Conservation (phyloP, 2,329 filamentous ascomycete genomes). For the Pseudogymnoascus destructans region DNA sequence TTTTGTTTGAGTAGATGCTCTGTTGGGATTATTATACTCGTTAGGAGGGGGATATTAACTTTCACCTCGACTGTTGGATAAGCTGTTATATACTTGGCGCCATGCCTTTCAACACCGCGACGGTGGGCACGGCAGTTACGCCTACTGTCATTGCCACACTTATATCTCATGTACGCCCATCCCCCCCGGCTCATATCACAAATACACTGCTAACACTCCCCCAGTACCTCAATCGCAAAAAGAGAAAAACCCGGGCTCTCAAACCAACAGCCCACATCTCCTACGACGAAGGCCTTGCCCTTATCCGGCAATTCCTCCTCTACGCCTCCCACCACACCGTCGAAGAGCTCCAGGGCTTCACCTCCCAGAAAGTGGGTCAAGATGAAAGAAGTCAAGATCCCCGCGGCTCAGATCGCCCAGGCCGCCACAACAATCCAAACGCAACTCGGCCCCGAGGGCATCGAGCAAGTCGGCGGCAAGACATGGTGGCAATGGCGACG, state of each 20-base stretch:
- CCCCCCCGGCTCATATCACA: neutral
- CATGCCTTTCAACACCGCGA: slow-evolving; percentile 57
- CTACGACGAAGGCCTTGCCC: slow-evolving; percentile 81
- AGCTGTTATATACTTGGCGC: neutral
- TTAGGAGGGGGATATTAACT: neutral
- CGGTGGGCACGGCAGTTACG: slow-evolving; percentile 70
- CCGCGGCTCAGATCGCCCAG: slow-evolving; percentile 46
- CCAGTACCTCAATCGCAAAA: slow-evolving; percentile 71
- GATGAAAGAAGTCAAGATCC: slow-evolving; percentile 54
- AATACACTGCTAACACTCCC: slow-evolving; percentile 8
- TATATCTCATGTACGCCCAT: slow-evolving; percentile 60
- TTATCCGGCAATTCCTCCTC: slow-evolving; percentile 74
- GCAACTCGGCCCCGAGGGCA: slow-evolving; percentile 66
- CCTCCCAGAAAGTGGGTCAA: slow-evolving; percentile 88
- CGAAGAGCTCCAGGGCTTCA: slow-evolving; percentile 87
- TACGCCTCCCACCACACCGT: slow-evolving; percentile 83
- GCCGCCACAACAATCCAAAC: slow-evolving; percentile 55
- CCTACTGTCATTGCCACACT: slow-evolving; percentile 80
- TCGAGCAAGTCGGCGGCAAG: slow-evolving; percentile 63
- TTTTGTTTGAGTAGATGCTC: neutral
- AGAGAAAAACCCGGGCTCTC: slow-evolving; percentile 39
- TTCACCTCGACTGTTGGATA: neutral
- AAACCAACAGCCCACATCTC: slow-evolving; percentile 84
- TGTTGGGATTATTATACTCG: neutral
- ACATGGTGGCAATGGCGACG: slow-evolving; percentile 86